Evolutionary conservation across 129 eudicot species (phyloP).

Genomic region (Pseudognaphalium luteoalbum): DNA sequence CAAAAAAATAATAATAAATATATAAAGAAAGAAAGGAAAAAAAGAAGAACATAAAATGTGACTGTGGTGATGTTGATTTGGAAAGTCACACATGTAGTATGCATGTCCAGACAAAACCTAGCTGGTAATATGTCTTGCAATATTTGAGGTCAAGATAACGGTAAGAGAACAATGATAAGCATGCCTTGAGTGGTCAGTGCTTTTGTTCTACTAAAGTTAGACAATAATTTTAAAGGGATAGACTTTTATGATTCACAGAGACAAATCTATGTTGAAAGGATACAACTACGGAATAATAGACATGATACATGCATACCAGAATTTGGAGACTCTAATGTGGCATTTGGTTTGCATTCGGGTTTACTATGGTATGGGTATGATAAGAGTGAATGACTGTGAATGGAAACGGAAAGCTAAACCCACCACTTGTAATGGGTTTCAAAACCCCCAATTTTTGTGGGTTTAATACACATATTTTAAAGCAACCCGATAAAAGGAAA

Average conservation of each 20-base stretch:
- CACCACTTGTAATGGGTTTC: too few species aligned
- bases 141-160: neutral
- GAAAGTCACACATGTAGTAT: constrained; percentile 7
- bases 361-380: too few species aligned
- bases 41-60: too few species aligned
- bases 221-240: neutral
- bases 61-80: neutral
- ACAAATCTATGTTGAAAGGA: neutral
- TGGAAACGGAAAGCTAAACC: too few species aligned
- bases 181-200: neutral
- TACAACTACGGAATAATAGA: neutral
- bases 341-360: too few species aligned
- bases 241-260: neutral
- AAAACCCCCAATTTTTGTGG: too few species aligned
- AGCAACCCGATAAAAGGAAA: too few species aligned
- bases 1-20: neutral
- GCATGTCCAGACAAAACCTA: constrained; percentile 15
- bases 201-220: neutral
- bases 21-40: too few species aligned
- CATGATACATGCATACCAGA: neutral
- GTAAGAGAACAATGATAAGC: neutral
- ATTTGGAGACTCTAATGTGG: too few species aligned
- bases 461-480: too few species aligned
- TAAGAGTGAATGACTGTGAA: too few species aligned
- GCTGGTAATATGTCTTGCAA: neutral